phyloP scores from a whole-genome alignment of 83 land plant genomes.

The Thuja plicata region DNA sequence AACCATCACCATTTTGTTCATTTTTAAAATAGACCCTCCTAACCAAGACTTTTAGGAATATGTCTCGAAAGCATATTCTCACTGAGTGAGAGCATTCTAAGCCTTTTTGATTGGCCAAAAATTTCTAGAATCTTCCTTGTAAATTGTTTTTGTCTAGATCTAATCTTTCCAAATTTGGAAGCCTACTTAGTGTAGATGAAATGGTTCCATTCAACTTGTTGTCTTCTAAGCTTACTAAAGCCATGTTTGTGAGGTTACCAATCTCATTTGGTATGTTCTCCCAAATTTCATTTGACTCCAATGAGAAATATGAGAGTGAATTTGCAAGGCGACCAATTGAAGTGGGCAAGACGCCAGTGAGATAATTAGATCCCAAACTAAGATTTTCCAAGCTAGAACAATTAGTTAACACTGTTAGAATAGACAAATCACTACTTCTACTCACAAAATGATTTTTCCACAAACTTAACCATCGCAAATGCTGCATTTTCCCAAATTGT shows the following conservation, averaged over 20 bases:
- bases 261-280: neutral
- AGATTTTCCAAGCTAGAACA: neutral
- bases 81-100: no score
- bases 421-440: no score
- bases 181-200: constrained; percentile 23
- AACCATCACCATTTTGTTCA: no score
- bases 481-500: no score
- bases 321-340: no score
- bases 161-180: constrained; percentile 9
- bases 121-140: constrained; percentile 15
- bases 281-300: neutral
- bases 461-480: no score
- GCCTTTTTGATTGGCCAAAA: constrained; percentile 22
- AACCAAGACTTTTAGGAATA: constrained; percentile 31
- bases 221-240: neutral
- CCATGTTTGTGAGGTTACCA: neutral
- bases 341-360: constrained; percentile 11
- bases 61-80: constrained; percentile 34
- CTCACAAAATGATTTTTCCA: no score
- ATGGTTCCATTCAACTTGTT: constrained; percentile 44
- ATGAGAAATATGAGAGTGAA: constrained; percentile 10
- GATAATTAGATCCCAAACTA: neutral
- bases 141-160: neutral
- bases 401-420: no score
- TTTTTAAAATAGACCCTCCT: neutral